These are phyloP conservation scores for Ustilaginoidea virens DNA, from an alignment of 2,329 filamentous ascomycete genomes.

Conservation along the genomic window DNA sequence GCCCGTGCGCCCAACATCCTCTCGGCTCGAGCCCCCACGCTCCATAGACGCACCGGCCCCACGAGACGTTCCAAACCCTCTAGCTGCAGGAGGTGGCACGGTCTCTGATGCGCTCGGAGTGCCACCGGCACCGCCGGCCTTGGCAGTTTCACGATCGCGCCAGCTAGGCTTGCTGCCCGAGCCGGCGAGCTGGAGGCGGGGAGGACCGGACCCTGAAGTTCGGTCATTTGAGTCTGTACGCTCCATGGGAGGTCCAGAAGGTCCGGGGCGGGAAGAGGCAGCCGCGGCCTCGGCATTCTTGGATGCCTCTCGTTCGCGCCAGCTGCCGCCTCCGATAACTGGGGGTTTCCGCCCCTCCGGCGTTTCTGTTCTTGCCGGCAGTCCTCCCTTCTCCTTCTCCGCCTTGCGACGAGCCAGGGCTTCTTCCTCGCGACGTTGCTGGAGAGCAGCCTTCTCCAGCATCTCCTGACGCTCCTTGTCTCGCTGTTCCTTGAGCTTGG, in stretches of 20 bases:
- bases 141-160: slow-evolving; percentile 55
- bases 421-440: slow-evolving; percentile 77
- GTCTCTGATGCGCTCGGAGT: slow-evolving; percentile 20
- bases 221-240: slow-evolving; percentile 32
- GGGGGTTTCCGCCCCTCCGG: slow-evolving; percentile 18
- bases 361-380: slow-evolving; percentile 9
- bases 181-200: slow-evolving; percentile 44
- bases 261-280: slow-evolving; percentile 12
- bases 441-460: slow-evolving; percentile 47
- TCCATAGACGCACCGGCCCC: slow-evolving; percentile 24
- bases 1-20: slow-evolving; percentile 21
- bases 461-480: slow-evolving; percentile 54
- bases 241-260: slow-evolving; percentile 20
- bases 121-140: slow-evolving; percentile 16
- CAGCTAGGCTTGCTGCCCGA: slow-evolving; percentile 48
- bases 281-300: slow-evolving; percentile 15
- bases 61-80: slow-evolving; percentile 14
- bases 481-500: slow-evolving; percentile 49
- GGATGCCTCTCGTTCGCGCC: slow-evolving; percentile 25
- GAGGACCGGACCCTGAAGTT: slow-evolving; percentile 31
- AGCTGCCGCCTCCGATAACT: slow-evolving; percentile 22
- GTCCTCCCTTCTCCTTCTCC: slow-evolving; percentile 37
- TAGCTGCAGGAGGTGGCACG: slow-evolving; percentile 28
- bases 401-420: slow-evolving; percentile 61
- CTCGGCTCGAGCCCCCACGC: slow-evolving; percentile 27